These are phyloP conservation scores for Nakaseomyces delphensis DNA, from an alignment of 1,139 yeast genomes.

Conservation along the genomic window DNA sequence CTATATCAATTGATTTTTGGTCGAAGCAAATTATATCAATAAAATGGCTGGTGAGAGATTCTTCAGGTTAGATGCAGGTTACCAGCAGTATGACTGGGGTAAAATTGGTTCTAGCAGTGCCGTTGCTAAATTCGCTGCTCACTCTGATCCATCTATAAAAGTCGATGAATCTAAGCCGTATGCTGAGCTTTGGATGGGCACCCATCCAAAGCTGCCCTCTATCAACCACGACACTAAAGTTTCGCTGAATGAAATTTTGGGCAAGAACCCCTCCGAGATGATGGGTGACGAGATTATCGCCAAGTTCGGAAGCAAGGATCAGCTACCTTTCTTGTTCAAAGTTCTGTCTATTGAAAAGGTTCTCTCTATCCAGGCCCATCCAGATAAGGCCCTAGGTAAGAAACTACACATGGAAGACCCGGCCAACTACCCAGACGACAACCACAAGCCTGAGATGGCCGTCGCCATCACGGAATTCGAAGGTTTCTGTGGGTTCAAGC, in stretches of 20 bases:
- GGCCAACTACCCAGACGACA: slow-evolving; percentile 90
- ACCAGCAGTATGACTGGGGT: slow-evolving; percentile 78
- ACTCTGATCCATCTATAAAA: slow-evolving; percentile 50
- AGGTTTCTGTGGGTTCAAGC: slow-evolving; percentile 97
- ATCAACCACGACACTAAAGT: slow-evolving; percentile 45
- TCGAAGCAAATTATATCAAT: background rate
- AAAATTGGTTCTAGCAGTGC: slow-evolving; percentile 76
- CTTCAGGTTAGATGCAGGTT: slow-evolving; percentile 32
- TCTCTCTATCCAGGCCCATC: slow-evolving; percentile 93
- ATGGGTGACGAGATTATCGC: slow-evolving; percentile 50
- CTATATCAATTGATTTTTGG: too few species aligned
- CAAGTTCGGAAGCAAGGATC: slow-evolving; percentile 61
- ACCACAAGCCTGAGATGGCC: slow-evolving; percentile 99
- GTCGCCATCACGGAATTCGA: slow-evolving; percentile 91
- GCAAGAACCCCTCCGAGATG: slow-evolving; percentile 48
- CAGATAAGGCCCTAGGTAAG: slow-evolving; percentile 78
- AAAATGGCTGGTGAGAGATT: slow-evolving; percentile 5
- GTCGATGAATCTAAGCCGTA: slow-evolving; percentile 72
- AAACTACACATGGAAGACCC: slow-evolving; percentile 77
- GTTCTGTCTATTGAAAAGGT: slow-evolving; percentile 90
- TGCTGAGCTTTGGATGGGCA: slow-evolving; percentile 98
- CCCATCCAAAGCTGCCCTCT: slow-evolving; percentile 92
- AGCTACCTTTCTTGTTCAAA: slow-evolving; percentile 86
- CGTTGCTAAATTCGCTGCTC: slow-evolving; percentile 78
- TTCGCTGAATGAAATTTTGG: slow-evolving; percentile 57